Evolutionary conservation across 805 yeast genomes (phyloP).

Genomic region (Candida methanosorbosa): DNA sequence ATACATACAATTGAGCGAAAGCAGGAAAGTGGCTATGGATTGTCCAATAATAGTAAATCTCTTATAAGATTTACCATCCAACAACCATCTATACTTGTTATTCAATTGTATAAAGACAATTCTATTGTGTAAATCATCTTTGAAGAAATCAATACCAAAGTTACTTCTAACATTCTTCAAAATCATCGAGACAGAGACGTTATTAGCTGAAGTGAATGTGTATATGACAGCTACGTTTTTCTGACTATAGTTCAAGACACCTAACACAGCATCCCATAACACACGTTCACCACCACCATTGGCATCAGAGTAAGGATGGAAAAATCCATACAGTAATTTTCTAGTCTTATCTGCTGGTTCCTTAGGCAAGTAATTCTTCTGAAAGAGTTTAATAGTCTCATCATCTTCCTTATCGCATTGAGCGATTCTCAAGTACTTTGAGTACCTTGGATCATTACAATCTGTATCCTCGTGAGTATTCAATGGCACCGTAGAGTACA

Average conservation of each 20-base stretch:
- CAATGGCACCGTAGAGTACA: conserved; percentile 25
- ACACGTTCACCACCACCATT: conserved; percentile 99
- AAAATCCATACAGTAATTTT: conserved; percentile 61
- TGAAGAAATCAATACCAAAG: conserved; percentile 20
- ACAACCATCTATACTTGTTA: conserved; percentile 35
- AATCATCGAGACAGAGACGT: conserved; percentile 15
- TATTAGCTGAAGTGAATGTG: conserved; percentile 22
- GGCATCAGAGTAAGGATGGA: conserved; percentile 93
- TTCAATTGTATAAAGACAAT: conserved; percentile 23
- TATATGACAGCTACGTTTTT: conserved; percentile 59
- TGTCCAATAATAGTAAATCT: conserved; percentile 80
- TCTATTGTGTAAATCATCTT: conserved; percentile 14
- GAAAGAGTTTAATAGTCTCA: conserved; percentile 11
- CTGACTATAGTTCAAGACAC: conserved; percentile 45
- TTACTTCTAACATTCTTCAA: conserved; percentile 14
- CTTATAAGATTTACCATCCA: conserved; percentile 70
- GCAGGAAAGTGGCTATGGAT: conserved; percentile 65
- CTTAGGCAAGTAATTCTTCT: conserved; percentile 20
- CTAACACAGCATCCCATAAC: conserved; percentile 84
- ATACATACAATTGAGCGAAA: conserved; percentile 63
- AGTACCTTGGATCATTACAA: conserved; percentile 4
- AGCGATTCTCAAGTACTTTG: conserved; percentile 16
- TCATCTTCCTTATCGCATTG: conserved; percentile 12
- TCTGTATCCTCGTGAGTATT: conserved; percentile 11
- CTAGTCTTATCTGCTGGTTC: conserved; percentile 30